A percentile compares a stretch with the other conserved stretches of the same genome.
These are phyloP conservation scores for Trypanosoma platydactyli DNA, from an alignment of 208 protist species.

Conservation along the genomic window DNA sequence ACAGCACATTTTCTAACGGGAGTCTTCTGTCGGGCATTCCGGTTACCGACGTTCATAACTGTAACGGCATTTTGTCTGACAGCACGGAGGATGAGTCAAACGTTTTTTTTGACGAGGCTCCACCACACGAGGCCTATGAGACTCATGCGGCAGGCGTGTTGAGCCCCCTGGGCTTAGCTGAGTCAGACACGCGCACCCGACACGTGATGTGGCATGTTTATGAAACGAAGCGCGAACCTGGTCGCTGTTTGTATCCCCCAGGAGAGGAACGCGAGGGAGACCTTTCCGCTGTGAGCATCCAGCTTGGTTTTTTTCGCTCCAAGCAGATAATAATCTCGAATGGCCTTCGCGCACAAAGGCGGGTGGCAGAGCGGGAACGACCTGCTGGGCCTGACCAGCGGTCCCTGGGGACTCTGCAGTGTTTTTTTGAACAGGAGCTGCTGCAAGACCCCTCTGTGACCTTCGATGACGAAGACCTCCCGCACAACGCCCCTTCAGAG, in stretches of 20 bases:
- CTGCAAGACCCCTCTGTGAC: constrained; percentile 56
- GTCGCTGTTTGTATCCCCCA: constrained; percentile 73
- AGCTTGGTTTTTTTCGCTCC: constrained; percentile 84
- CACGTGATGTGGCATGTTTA: constrained; percentile 64
- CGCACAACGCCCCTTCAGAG: constrained; percentile 66
- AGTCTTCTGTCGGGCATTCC: constrained; percentile 26
- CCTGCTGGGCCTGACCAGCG: constrained; percentile 29
- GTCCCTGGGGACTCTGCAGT: constrained; percentile 48
- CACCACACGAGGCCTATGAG: constrained; percentile 59
- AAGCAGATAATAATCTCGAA: constrained; percentile 75
- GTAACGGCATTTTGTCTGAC: constrained; percentile 58
- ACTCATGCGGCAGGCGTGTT: constrained; percentile 36
- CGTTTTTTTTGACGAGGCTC: constrained; percentile 24
- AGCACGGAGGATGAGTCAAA: constrained; percentile 11
- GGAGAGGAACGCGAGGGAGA: constrained; percentile 38
- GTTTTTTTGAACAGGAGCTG: constrained; percentile 76
- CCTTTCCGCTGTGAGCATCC: constrained; percentile 59
- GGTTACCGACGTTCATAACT: constrained; percentile 37
- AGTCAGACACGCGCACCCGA: constrained; percentile 41
- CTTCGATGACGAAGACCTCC: constrained; percentile 66
- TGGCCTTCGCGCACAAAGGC: not conserved
- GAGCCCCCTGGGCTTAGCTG: constrained; percentile 28
- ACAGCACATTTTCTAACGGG: constrained; percentile 20
- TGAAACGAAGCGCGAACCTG: constrained; percentile 74
- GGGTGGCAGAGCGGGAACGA: constrained; percentile 50